Conservation (phyloP, 768 basidiomycete species). For the Phlebiopsis flavidoalba region DNA sequence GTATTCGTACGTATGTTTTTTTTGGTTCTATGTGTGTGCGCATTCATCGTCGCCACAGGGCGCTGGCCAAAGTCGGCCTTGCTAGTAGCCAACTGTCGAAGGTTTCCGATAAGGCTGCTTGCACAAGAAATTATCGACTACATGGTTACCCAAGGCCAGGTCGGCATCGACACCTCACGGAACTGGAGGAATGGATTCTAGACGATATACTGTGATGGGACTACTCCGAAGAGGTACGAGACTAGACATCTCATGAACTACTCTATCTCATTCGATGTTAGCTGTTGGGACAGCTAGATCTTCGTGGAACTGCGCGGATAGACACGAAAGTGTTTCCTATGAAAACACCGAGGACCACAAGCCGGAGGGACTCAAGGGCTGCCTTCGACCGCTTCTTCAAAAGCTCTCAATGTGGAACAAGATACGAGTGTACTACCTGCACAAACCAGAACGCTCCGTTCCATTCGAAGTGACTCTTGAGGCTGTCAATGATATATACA, state of each 20-base stretch:
- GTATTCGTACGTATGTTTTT: constrained; percentile 28
- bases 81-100: background rate
- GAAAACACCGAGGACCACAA: constrained; percentile 36
- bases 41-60: background rate
- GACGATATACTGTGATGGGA: constrained; percentile 2
- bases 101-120: background rate
- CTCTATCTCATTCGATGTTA: background rate
- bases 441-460: constrained; percentile 55
- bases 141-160: background rate
- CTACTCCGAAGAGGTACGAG: constrained; percentile 9
- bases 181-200: too few relatives aligned
- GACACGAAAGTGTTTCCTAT: constrained; percentile 35
- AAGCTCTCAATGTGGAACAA: constrained; percentile 40
- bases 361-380: constrained; percentile 35
- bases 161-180: constrained; percentile 5
- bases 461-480: constrained; percentile 50
- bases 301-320: background rate
- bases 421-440: constrained; percentile 50
- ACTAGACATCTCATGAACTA: too few relatives aligned
- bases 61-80: background rate
- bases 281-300: constrained; percentile 1
- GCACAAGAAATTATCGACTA: background rate
- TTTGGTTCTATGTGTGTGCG: too few relatives aligned
- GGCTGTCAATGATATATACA: constrained; percentile 39
- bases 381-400: constrained; percentile 39